phyloP scores from a whole-genome alignment of 805 yeast genomes.

The Candida anglica region DNA sequence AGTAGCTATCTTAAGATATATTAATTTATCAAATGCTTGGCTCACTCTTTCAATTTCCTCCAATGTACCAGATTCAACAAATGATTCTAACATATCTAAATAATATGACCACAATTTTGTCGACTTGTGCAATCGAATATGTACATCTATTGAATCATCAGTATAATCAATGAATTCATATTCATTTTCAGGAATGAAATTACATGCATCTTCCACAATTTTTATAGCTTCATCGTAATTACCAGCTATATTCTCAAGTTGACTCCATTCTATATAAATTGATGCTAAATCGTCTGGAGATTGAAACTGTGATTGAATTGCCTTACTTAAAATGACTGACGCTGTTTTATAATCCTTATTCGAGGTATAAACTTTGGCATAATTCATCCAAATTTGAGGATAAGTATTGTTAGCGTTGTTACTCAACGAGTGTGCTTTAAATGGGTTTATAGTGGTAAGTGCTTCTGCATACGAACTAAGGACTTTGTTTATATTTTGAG shows the following conservation, averaged over 20 bases:
- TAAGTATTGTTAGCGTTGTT: slow-evolving; percentile 27
- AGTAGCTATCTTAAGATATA: slow-evolving; percentile 58
- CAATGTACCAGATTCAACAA: slow-evolving; percentile 17
- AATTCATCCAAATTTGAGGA: slow-evolving; percentile 64
- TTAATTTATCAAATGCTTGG: slow-evolving; percentile 24
- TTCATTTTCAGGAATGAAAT: slow-evolving; percentile 6
- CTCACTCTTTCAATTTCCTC: slow-evolving; percentile 13
- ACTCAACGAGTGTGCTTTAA: slow-evolving; percentile 27
- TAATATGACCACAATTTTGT: slow-evolving; percentile 69
- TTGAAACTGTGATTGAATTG: slow-evolving; percentile 66
- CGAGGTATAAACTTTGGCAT: slow-evolving; percentile 60
- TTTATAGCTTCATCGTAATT: slow-evolving; percentile 40
- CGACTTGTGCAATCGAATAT: slow-evolving; percentile 56
- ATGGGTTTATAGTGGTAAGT: slow-evolving; percentile 60
- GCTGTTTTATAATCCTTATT: slow-evolving; percentile 56
- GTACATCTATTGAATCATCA: slow-evolving; percentile 48
- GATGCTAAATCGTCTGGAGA: slow-evolving; percentile 60
- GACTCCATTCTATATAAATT: slow-evolving; percentile 75
- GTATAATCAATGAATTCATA: slow-evolving; percentile 17
- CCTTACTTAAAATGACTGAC: slow-evolving; percentile 56
- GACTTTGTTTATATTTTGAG: slow-evolving; percentile 33
- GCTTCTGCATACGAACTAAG: slow-evolving; percentile 63
- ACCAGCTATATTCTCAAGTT: slow-evolving; percentile 50
- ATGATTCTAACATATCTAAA: slow-evolving; percentile 63
- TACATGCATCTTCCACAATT: slow-evolving; percentile 29